phyloP scores from a whole-genome alignment of 768 basidiomycete genomes.

The Agrocybe praecox region DNA sequence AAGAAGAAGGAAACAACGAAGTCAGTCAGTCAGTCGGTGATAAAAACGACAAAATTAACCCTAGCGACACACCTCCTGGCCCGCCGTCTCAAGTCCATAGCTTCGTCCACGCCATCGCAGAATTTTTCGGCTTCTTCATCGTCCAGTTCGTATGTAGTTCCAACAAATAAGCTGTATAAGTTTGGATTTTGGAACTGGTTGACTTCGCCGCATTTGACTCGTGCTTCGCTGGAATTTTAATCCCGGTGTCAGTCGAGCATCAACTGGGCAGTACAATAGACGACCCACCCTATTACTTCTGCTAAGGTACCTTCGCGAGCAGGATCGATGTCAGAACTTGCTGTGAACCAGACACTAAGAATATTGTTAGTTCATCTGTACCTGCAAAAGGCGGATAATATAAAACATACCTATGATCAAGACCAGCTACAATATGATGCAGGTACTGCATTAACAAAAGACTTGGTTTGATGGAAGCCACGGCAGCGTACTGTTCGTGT shows the following conservation, averaged over 20 bases:
- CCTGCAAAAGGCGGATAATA: no score
- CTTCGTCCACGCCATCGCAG: constrained; percentile 88
- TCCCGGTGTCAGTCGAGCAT: not conserved
- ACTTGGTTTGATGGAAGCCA: constrained; percentile 60
- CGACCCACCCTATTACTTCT: constrained; percentile 83
- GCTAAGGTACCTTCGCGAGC: constrained; percentile 94
- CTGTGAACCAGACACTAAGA: constrained; percentile 92
- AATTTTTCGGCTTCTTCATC: constrained; percentile 98
- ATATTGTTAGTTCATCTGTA: not conserved
- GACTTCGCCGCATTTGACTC: constrained; percentile 84
- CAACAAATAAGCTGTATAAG: constrained; percentile 93
- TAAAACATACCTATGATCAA: constrained; percentile 86
- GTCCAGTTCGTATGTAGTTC: constrained; percentile 94
- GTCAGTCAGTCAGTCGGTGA: not conserved
- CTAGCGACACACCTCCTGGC: constrained; percentile 66
- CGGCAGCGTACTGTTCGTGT: constrained; percentile 8
- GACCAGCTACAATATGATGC: constrained; percentile 98
- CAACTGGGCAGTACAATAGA: not conserved
- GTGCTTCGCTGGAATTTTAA: constrained; percentile 67
- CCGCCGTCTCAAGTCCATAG: constrained; percentile 86
- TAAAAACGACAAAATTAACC: not conserved
- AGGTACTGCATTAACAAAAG: constrained; percentile 90
- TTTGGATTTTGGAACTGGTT: constrained; percentile 97
- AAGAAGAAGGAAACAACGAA: not conserved
- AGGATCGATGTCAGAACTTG: constrained; percentile 97